Conservation (phyloP, 768 basidiomycete genomes). For the Steccherinum ochraceum region DNA sequence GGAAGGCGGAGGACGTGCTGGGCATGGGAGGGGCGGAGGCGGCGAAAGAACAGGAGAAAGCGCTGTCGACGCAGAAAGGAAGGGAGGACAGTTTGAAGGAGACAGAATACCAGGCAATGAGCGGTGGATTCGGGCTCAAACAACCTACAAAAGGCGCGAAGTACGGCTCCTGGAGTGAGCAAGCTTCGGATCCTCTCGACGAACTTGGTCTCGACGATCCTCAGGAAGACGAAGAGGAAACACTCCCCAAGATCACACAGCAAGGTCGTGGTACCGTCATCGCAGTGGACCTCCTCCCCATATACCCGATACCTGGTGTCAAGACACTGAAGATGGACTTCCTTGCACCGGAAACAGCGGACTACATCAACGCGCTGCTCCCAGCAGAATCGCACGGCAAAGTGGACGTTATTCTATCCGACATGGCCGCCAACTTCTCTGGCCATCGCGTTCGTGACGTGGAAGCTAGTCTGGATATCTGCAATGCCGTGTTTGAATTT, state of each 20-base stretch:
- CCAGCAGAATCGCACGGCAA: slow-evolving; percentile 30
- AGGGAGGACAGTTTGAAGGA: neutral
- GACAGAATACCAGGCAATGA: neutral
- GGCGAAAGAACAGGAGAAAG: neutral
- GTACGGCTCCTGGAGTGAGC: slow-evolving; percentile 1
- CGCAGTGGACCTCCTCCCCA: slow-evolving; percentile 75
- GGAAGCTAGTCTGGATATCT: slow-evolving; percentile 65
- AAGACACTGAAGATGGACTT: slow-evolving; percentile 75
- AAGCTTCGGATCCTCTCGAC: neutral
- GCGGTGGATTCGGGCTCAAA: slow-evolving; percentile 4
- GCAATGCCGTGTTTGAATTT: slow-evolving; percentile 68
- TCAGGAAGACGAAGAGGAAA: slow-evolving; percentile 6
- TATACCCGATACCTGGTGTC: slow-evolving; percentile 69
- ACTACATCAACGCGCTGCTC: slow-evolving; percentile 36
- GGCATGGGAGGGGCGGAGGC: neutral
- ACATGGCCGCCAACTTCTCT: slow-evolving; percentile 83
- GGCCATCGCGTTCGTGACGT: slow-evolving; percentile 67
- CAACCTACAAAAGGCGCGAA: neutral
- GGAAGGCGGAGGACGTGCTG: slow-evolving; percentile 24
- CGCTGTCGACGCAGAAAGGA: neutral
- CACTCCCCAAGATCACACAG: neutral
- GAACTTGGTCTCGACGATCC: slow-evolving; percentile 3
- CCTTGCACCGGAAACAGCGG: slow-evolving; percentile 45
- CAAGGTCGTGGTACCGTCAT: slow-evolving; percentile 47
- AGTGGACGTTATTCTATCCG: slow-evolving; percentile 80